These are phyloP conservation scores for Tetrahymena borealis DNA, from an alignment of 73 alveolate species.

Conservation along the genomic window DNA sequence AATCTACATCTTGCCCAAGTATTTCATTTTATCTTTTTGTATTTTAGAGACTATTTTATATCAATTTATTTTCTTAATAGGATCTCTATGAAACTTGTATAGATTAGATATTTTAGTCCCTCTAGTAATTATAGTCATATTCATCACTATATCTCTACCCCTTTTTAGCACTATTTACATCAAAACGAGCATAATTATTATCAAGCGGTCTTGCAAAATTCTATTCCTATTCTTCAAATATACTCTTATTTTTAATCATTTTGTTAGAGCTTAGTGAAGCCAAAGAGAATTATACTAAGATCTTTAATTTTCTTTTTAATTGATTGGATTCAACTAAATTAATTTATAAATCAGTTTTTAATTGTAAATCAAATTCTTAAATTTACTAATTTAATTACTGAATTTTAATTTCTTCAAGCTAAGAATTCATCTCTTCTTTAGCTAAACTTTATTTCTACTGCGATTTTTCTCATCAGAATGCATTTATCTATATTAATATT, in stretches of 20 bases:
- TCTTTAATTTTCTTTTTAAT: too few relatives aligned
- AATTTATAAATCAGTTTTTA: too few relatives aligned
- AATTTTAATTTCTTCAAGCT: background rate
- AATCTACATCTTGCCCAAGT: background rate
- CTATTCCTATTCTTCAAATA: background rate
- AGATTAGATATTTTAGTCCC: background rate
- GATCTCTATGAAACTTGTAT: background rate
- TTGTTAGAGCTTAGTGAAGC: background rate
- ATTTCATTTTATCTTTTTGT: background rate
- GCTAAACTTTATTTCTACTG: background rate
- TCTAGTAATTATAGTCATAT: background rate
- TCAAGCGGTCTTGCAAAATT: background rate
- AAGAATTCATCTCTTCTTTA: background rate
- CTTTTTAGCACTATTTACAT: background rate
- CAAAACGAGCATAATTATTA: background rate
- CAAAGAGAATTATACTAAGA: too few relatives aligned
- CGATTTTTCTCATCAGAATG: background rate
- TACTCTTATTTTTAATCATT: background rate
- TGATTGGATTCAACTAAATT: too few relatives aligned
- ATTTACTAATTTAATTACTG: background rate
- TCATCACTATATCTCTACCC: background rate
- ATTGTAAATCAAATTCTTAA: too few relatives aligned
- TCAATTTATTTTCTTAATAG: background rate
- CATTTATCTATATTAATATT: background rate
- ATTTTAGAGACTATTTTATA: background rate